Evolutionary conservation across 2,329 filamentous ascomycete genomes (phyloP), one percentile per base, ranked within the genome.

Genomic region (Aspergillus aculeatinus): DNA sequence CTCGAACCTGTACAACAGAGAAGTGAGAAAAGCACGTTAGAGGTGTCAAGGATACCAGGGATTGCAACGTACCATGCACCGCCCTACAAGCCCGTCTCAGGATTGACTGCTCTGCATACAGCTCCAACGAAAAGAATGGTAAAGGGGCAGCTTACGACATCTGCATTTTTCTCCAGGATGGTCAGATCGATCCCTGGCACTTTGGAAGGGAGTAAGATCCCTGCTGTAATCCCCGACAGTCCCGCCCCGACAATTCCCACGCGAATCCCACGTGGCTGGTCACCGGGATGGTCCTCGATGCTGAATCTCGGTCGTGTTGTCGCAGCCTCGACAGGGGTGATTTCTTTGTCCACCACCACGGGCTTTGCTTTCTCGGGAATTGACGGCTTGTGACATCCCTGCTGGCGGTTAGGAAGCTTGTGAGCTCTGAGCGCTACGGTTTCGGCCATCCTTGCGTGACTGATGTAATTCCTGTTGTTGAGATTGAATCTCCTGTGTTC

Each of bases 1-100:
- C 57, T 80, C 76, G 62, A 77, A 65, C 75, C 71, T 61, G 39
- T 19, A 19, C 39, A 44, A 44, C n/a, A 19, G 6, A 16, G 6
- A 5, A 19, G 16, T 44, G 14, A 44, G 16, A 44, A 23, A 23
- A 4, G 4, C 3, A 4, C 23, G 23, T 23, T 4, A 23, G 23
- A 23, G 23, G 4, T 23, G 23, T 23, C 23, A 23, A 23, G 1
- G 1, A 23, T 23, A 23, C 23, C 23, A 23, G 23, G 5, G 23
- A 4, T 23, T 23, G 4, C 23, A 23, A 10, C n/a, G 9, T 44
- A 44, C 39, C 39, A 44, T 44, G 39, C 39, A 44, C 39, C 39
- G 16, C 39, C 39, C 39, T 44, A 16, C 5, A n/a, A 10, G 33
- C 33, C 33, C 11, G 10, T 35, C 5, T 16, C 14, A 29, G 3